Conservation (phyloP, 805 yeast species). For the Blastobotrys parvus region DNA sequence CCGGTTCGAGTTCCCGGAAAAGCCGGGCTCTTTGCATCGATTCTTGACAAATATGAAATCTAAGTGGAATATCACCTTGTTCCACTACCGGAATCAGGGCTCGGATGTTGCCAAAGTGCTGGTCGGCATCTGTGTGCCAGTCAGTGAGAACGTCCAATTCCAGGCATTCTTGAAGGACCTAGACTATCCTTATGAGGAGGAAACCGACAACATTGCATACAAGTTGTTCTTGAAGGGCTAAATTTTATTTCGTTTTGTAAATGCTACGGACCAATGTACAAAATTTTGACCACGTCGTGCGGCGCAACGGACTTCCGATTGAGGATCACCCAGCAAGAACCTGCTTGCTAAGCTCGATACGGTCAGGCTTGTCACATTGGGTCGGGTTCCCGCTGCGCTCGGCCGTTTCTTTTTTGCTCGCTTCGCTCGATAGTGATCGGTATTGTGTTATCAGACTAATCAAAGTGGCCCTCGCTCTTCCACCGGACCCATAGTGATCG, state of each 20-base stretch:
- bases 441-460: no score
- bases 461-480: no score
- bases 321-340: neutral
- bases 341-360: no score
- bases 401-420: no score
- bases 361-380: no score
- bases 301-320: neutral
- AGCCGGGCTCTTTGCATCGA: constrained; percentile 86
- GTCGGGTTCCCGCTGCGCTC: no score
- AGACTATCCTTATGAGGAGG: constrained; percentile 74
- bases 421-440: no score
- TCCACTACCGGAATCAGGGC: constrained; percentile 97
- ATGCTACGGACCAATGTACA: neutral
- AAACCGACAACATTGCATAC: constrained; percentile 80
- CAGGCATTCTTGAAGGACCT: constrained; percentile 58
- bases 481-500: no score
- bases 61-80: constrained; percentile 87
- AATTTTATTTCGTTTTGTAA: no score
- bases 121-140: constrained; percentile 84
- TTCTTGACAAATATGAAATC: constrained; percentile 65
- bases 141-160: constrained; percentile 54
- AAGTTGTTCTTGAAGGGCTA: constrained; percentile 50
- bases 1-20: constrained; percentile 92
- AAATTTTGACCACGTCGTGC: no score
- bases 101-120: constrained; percentile 88